Evolutionary conservation across 768 basidiomycete species (phyloP).

Genomic region (Candolleomyces eurysporus): DNA sequence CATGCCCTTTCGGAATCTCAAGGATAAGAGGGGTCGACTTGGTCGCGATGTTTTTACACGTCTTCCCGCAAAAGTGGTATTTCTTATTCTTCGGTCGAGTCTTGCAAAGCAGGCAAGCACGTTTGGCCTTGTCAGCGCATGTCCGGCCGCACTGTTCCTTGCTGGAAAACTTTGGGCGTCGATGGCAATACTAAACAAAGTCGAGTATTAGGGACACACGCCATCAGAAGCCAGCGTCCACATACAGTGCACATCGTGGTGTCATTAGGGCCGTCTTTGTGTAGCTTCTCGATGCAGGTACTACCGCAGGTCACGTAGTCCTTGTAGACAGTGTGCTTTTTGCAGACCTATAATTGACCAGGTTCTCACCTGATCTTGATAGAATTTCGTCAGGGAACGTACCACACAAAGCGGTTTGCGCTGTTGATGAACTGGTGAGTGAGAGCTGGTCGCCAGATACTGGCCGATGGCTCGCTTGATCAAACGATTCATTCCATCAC

Average conservation of each 20-base stretch:
- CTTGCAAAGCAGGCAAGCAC: constrained; percentile 26
- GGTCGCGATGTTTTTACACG: constrained; percentile 21
- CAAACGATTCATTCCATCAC: no score
- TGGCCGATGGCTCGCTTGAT: no score
- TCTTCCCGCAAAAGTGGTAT: constrained; percentile 24
- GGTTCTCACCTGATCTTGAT: background rate
- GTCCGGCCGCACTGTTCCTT: constrained; percentile 22
- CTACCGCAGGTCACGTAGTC: constrained; percentile 24
- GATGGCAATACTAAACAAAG: constrained; percentile 25
- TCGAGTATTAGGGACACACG: background rate
- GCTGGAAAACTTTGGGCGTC: constrained; percentile 18
- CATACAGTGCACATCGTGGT: constrained; percentile 23
- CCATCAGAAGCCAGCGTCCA: background rate
- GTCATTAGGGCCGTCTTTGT: constrained; percentile 15
- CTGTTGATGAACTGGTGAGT: no score
- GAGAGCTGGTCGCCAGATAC: no score
- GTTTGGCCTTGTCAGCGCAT: constrained; percentile 21
- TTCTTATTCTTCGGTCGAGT: constrained; percentile 21
- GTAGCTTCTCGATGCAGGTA: constrained; percentile 21
- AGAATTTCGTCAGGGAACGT: background rate
- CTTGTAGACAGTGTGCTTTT: constrained; percentile 9
- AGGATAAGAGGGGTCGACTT: constrained; percentile 23
- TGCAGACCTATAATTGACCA: background rate
- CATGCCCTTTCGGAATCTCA: constrained; percentile 21
- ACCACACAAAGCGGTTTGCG: no score